These are phyloP conservation scores for Diospyros lotus DNA, from an alignment of 148 eudicot species.

Conservation along the genomic window DNA sequence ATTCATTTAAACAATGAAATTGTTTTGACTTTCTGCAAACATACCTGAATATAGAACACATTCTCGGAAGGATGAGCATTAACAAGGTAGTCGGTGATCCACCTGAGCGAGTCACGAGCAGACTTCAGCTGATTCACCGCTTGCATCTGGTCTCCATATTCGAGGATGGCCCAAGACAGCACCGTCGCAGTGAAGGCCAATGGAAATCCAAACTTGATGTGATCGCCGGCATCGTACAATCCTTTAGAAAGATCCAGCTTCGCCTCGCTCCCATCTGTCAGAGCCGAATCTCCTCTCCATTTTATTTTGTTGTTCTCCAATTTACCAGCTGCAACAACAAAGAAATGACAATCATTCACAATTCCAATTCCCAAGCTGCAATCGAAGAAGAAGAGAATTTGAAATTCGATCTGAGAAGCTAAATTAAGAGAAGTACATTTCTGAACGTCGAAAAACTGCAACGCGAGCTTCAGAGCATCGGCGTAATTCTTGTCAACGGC, in stretches of 20 bases:
- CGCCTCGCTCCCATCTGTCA: conserved; percentile 68
- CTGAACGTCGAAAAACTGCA: conserved; percentile 76
- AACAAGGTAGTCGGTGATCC: conserved; percentile 85
- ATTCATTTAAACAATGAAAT: too few species aligned
- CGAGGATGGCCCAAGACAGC: conserved; percentile 84
- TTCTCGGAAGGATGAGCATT: conserved; percentile 68
- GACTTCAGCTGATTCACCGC: conserved; percentile 55
- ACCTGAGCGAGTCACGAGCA: conserved; percentile 67
- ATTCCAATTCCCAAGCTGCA: too few species aligned
- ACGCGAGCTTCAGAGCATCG: conserved; percentile 59
- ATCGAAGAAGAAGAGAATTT: neutral
- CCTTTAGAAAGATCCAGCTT: conserved; percentile 79
- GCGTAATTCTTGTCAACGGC: conserved; percentile 45
- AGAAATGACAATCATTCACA: neutral
- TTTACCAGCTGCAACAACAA: conserved; percentile 71
- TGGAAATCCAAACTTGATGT: conserved; percentile 91
- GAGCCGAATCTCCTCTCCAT: conserved; percentile 93
- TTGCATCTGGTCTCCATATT: conserved; percentile 86
- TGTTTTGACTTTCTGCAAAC: too few species aligned
- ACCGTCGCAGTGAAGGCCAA: conserved; percentile 94
- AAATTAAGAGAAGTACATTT: conserved; percentile 39
- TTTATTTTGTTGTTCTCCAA: conserved; percentile 59
- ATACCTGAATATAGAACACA: conserved; percentile 87
- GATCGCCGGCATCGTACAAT: conserved; percentile 95
- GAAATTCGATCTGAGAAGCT: too few species aligned